Conservation (phyloP, 441 rosid species). For the Croton setiger region DNA sequence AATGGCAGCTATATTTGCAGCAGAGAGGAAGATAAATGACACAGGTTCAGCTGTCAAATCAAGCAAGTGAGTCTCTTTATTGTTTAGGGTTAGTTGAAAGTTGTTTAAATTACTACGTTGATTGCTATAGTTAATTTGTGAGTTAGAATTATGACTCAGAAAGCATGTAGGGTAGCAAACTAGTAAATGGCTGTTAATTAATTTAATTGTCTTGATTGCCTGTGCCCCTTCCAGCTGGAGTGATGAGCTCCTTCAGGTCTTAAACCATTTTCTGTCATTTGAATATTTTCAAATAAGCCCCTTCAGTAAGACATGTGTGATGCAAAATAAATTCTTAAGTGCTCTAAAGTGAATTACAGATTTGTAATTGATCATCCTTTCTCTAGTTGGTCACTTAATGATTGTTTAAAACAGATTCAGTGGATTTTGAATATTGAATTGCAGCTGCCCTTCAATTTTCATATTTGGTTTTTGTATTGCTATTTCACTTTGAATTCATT, state of each 20-base stretch:
- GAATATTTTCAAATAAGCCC: not conserved
- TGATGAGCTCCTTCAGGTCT: not conserved
- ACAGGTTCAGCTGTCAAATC: conserved; percentile 98
- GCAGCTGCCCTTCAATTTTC: not conserved
- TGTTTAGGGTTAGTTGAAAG: not conserved
- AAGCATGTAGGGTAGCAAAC: not conserved
- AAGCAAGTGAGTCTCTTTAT: conserved; percentile 55
- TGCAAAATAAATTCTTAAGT: too few species aligned
- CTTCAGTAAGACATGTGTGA: not conserved
- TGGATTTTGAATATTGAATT: not conserved
- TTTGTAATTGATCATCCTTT: not conserved
- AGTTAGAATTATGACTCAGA: not conserved
- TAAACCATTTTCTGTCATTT: not conserved
- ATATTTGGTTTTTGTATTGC: not conserved
- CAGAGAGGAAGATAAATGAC: conserved; percentile 86
- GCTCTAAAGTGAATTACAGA: not conserved
- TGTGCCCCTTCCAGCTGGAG: not conserved
- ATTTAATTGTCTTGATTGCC: not conserved
- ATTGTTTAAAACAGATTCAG: not conserved
- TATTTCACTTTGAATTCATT: not conserved
- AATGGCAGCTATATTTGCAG: conserved; percentile 97
- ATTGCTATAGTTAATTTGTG: not conserved
- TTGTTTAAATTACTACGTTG: not conserved
- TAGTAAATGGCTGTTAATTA: not conserved
- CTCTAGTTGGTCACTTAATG: not conserved